Base-by-base conservation (phyloP, 2,329 filamentous ascomycete species). In the Calonectria leucothoes region DNA sequence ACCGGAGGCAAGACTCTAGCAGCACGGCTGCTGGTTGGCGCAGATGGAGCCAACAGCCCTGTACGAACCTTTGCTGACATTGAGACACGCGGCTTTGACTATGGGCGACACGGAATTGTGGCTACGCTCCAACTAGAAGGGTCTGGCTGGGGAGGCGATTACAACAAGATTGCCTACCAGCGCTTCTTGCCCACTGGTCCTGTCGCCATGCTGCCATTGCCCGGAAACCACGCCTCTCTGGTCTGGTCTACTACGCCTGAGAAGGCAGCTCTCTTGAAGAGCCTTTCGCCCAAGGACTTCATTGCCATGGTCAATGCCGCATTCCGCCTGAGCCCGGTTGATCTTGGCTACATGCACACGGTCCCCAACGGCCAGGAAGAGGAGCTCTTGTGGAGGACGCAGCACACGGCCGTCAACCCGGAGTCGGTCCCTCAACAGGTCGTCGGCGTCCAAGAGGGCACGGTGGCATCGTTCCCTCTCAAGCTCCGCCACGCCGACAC, bases 211-310 rank as follows among this genome's bases (percentile, higher is more conserved):
- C 91, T 99, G 1, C 97, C 97, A 1, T 87, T 99, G 11, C 97
- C 97, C 0, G 94, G 94, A 25, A 94, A 94, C 76, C 90, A 91
- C 82, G 93, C 96, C 6, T 96, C 95, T 0, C 88, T 99, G 6
- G 97, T 99, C 23, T 99, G 97, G 97, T 97, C 95, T 7, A 98
- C 96, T 1, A 97, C 94, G 0, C 93, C 95, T 0, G 89, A 92
- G 69, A 92, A 95, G 73, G 97, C 96, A 0, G 89, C 94, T 0
- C 88, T 93, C 69, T 89, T 99, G 49, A 98, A 98, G 87, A 90
- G 90, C 45, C 89, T 99, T 6, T 87, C 92, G 0, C 84, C 92
- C 0, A 86, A 88, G 63, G 94, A 98, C 81, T 97, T 99, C 81
- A 86, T 93, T 20, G 93, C 95, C 37, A 93, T 96, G 89, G 94